These are phyloP conservation scores for Fusarium sp. DNA, from an alignment of 2,329 filamentous ascomycete species.

Conservation along the genomic window DNA sequence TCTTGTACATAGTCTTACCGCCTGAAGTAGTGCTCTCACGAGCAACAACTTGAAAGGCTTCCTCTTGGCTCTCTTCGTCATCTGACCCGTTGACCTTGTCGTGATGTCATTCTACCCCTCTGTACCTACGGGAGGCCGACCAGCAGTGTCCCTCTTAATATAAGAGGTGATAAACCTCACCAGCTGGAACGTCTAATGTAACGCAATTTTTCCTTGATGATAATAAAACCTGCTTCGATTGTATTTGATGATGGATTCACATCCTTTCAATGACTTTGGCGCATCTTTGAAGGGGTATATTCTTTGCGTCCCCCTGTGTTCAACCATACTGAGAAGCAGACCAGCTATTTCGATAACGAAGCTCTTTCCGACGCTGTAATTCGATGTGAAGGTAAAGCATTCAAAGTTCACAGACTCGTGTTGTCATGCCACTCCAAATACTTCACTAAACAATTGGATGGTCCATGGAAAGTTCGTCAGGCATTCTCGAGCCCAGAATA, in stretches of 20 bases:
- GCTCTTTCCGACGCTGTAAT: conserved; percentile 9
- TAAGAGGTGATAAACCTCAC: background rate
- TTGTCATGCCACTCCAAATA: conserved; percentile 1
- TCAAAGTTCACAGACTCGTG: conserved; percentile 8
- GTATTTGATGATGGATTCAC: background rate
- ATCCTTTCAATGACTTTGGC: background rate
- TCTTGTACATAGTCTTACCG: too few relatives aligned
- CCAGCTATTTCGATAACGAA: conserved; percentile 4
- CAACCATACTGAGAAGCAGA: accelerated
- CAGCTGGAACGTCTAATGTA: background rate
- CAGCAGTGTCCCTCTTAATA: too few relatives aligned
- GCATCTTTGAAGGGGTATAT: background rate
- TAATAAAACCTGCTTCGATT: background rate
- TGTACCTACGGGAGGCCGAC: too few relatives aligned
- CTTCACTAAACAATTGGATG: background rate
- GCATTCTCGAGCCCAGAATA: too few relatives aligned
- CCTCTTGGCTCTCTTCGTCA: too few relatives aligned
- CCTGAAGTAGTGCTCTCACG: too few relatives aligned
- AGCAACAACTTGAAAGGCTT: too few relatives aligned
- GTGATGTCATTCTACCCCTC: too few relatives aligned
- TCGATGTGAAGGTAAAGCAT: background rate
- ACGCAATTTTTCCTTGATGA: background rate
- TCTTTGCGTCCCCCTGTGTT: accelerated
- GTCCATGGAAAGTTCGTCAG: conserved; percentile 10
- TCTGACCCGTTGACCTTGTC: too few relatives aligned